Evolutionary conservation across 2,329 filamentous ascomycete species (phyloP).

Genomic region (Pseudogymnoascus sp.): DNA sequence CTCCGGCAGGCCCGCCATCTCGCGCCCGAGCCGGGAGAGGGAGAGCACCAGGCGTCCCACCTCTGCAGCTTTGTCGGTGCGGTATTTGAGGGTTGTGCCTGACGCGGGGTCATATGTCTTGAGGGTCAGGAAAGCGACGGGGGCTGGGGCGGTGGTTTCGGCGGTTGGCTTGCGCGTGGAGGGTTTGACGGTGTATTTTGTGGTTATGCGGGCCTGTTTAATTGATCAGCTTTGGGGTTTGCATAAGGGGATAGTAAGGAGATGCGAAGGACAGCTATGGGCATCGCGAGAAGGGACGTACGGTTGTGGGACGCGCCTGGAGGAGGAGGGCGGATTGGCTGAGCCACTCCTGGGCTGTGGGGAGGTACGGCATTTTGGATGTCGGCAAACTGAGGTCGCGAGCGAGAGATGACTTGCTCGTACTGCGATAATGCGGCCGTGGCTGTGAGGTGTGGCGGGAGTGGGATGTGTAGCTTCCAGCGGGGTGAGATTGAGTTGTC

Average conservation of each 20-base stretch:
- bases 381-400: neutral
- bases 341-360: constrained; percentile 83
- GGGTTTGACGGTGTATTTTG: constrained; percentile 71
- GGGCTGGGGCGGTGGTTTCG: constrained; percentile 31
- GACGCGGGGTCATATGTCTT: constrained; percentile 83
- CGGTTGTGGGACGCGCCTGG: constrained; percentile 75
- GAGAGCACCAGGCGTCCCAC: constrained; percentile 71
- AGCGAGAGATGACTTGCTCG: neutral
- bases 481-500: constrained; percentile 5
- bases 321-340: constrained; percentile 78
- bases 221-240: neutral
- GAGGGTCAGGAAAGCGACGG: constrained; percentile 64
- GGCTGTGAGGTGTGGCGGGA: neutral
- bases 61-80: constrained; percentile 83
- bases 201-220: constrained; percentile 75
- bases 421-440: neutral
- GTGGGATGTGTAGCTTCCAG: constrained; percentile 1
- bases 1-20: constrained; percentile 50
- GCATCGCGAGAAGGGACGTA: constrained; percentile 38
- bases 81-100: constrained; percentile 82
- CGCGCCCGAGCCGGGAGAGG: constrained; percentile 66
- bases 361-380: constrained; percentile 65
- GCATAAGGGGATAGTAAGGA: constrained; percentile 13
- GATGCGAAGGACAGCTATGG: neutral
- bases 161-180: constrained; percentile 21